Base-by-base conservation (phyloP, 306 rosid species). In the Cucurbita argyrosperma region DNA sequence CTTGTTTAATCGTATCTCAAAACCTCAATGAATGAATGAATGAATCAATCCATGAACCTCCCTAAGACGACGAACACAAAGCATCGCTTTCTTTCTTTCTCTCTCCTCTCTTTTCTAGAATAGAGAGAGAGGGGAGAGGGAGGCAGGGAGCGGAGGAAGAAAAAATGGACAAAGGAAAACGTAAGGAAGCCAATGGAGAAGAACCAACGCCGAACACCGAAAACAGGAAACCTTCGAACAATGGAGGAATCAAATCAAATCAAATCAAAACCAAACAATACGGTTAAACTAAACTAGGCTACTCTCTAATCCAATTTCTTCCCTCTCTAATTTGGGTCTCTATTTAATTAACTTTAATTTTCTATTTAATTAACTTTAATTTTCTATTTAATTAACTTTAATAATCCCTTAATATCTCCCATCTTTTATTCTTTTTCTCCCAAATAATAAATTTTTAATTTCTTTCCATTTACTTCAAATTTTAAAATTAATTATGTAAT, bases 41-140 rank as follows among this genome's bases (percentile, higher is more conserved):
- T 5, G 39, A 55, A 55, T 45, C 39, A 55, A 55, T 45, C 39
- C 40, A 3, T 39, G 2, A 38, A 6, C 46, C 42, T 68, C 23
- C 49, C 19, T 45, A 68, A 50, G 74, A 51, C 74, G 74, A 60
- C 74, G 13, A 13, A 70, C 19, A 49, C 14, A 66, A 45, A 11
- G 72, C 54, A 50, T 30, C 72, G 58, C 55, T 19, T 45, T 43
- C 19, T 19, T 45, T 43, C 19, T 45, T 23, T 68, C 74, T 47
- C 74, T 68, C 74, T 68, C 74, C 57, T 69, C 74, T 69, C 74
- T 43, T 43, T 69, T 69, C 58, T 26, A 69, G 43, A 49, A 57
- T 50, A 4, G 35, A 40, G 71, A 64, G 71, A 64, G 71, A 64
- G 71, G 23, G 38, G 74, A 35, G 18, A 39, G 35, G 66, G 18